Conservation (phyloP, 2,329 filamentous ascomycete species). For the Microsporum audouinii region DNA sequence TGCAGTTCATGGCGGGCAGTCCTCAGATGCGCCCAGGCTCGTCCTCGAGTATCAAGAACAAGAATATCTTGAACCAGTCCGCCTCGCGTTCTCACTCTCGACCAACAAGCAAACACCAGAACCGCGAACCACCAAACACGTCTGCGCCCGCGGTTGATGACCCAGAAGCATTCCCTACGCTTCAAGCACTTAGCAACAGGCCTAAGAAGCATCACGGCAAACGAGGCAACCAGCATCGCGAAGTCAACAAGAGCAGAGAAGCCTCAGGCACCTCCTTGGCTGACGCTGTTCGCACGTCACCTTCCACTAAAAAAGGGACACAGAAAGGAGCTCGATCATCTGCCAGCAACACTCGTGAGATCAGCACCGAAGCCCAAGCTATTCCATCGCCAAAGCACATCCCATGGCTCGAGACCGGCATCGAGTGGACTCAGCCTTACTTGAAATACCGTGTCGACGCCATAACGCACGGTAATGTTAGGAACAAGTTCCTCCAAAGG, state of each 20-base stretch:
- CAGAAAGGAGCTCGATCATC: slow-evolving; percentile 45
- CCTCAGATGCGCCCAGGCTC: slow-evolving; percentile 8
- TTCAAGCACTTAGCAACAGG: slow-evolving; percentile 65
- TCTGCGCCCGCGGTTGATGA: slow-evolving; percentile 75
- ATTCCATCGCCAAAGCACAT: slow-evolving; percentile 85
- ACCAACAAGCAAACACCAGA: slow-evolving; percentile 69
- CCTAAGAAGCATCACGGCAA: slow-evolving; percentile 87
- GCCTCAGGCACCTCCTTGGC: slow-evolving; percentile 67
- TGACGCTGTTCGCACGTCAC: slow-evolving; percentile 91
- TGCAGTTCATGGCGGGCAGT: slow-evolving; percentile 2
- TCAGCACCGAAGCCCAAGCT: slow-evolving; percentile 67
- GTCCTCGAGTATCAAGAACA: slow-evolving; percentile 33
- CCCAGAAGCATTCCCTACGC: slow-evolving; percentile 84
- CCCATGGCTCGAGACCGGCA: slow-evolving; percentile 90
- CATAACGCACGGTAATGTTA: slow-evolving; percentile 89
- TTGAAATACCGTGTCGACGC: slow-evolving; percentile 90
- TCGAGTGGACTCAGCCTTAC: slow-evolving; percentile 83
- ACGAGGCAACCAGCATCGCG: slow-evolving; percentile 60
- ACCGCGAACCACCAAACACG: slow-evolving; percentile 46
- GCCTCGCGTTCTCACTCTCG: slow-evolving; percentile 62
- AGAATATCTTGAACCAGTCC: slow-evolving; percentile 40
- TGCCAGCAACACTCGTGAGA: slow-evolving; percentile 57
- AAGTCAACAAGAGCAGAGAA: slow-evolving; percentile 50
- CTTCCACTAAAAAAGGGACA: slow-evolving; percentile 56
- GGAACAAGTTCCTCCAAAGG: slow-evolving; percentile 96